Percentiles rank a stretch among this genome's conserved stretches.
Evolutionary conservation across 345 rosid species (phyloP).

Genomic region (Boechera retrofracta): DNA sequence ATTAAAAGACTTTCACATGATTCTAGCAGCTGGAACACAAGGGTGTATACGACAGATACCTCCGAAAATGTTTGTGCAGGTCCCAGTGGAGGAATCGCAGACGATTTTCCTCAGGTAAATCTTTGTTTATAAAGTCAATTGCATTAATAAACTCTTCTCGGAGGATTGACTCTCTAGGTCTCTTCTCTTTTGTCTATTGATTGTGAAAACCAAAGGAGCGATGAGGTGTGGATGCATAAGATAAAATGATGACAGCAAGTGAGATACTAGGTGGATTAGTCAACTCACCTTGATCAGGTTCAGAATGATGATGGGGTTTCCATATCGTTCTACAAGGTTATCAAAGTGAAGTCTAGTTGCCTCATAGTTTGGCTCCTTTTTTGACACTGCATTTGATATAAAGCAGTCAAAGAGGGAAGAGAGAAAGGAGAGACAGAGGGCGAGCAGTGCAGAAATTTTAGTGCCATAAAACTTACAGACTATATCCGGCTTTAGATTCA

Average conservation of each 20-base stretch:
- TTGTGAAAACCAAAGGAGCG: slow-evolving; percentile 20
- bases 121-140: slow-evolving; percentile 85
- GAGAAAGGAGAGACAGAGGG: neutral
- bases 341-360: slow-evolving; percentile 93
- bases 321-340: slow-evolving; percentile 87
- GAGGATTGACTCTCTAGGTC: slow-evolving; percentile 93
- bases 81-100: slow-evolving; percentile 66
- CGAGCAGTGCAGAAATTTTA: slow-evolving; percentile 23
- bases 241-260: slow-evolving; percentile 2
- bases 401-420: slow-evolving; percentile 12
- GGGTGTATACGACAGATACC: slow-evolving; percentile 53
- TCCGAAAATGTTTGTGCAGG: slow-evolving; percentile 72
- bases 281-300: slow-evolving; percentile 83
- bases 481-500: slow-evolving; percentile 91
- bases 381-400: slow-evolving; percentile 64
- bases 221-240: neutral
- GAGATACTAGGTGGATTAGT: slow-evolving; percentile 12
- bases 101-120: slow-evolving; percentile 71
- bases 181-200: slow-evolving; percentile 48
- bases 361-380: slow-evolving; percentile 75
- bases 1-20: neutral
- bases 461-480: slow-evolving; percentile 61
- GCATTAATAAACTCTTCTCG: slow-evolving; percentile 96
- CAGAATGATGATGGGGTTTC: slow-evolving; percentile 86
- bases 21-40: slow-evolving; percentile 12